Evolutionary conservation across 2,329 filamentous ascomycete species (phyloP), one percentile per base, ranked within the genome.

Genomic region (Scedosporium dehoogii): DNA sequence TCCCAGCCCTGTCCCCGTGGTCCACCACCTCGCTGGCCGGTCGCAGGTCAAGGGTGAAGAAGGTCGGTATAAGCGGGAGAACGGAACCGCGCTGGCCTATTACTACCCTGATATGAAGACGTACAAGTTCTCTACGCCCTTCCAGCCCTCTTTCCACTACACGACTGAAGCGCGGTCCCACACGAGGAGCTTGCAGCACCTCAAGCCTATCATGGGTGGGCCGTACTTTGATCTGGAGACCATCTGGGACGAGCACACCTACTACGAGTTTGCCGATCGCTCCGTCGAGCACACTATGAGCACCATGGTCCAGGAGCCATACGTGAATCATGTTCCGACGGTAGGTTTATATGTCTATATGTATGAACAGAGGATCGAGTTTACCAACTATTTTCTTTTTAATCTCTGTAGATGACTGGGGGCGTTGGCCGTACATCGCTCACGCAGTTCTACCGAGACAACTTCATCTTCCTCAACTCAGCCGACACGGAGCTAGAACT

Each of bases 191-290:
- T 73, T 91, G 2, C 74, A 78, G 0, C 89, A 90, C 65, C 68
- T 92, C 6, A 91, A 90, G 68, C 79, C 79, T 4, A 73, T 81
- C 1, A 74, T 88, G 2, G 75, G 75, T 0, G 89, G 88, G 0
- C 88, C 88, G 0, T 81, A 79, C 65, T 91, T 92, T 68, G 87
- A 92, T 66, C 81, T 92, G 9, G 89, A 92, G 70, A 80, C 81
- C 1, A 86, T 92, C 59, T 93, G 89, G 89, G 87, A 91, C 5
- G 88, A 92, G 71, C 89, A 93, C 70, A 89, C 86, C 0, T 79
- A 80, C 51, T 88, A 82, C 66, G 87, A 92, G 70, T 92, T 92
- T 70, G 83, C 73, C 1, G 83, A 85, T 62, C 80, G 88, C 10
- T 84, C 83, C 2, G 88, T 90, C 0, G 84, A 85, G 64, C 82